Evolutionary conservation across 2,329 filamentous ascomycete genomes (phyloP).

Genomic region (Rhynchosporium agropyri): DNA sequence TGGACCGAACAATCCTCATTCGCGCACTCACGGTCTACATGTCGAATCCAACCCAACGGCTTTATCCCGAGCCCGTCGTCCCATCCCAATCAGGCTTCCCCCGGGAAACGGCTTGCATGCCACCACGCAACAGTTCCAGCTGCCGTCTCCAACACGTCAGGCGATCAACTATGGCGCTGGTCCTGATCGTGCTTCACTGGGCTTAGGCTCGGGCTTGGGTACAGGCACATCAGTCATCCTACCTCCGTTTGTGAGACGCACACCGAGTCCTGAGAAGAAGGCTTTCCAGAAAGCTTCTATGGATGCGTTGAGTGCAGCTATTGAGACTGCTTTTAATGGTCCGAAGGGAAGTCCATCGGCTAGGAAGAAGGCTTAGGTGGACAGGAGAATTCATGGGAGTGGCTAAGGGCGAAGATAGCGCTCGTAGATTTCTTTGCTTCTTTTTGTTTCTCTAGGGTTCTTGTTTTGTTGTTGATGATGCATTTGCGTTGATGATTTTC

Average conservation of each 20-base stretch:
- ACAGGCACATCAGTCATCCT: background rate
- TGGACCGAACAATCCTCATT: background rate
- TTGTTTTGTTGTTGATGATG: background rate
- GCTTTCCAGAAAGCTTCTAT: slow-evolving; percentile 3
- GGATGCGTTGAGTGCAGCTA: slow-evolving; percentile 1
- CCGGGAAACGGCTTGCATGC: background rate
- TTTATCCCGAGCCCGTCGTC: background rate
- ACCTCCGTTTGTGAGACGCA: background rate
- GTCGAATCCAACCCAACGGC: slow-evolving; percentile 1
- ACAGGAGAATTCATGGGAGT: background rate
- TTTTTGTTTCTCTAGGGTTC: background rate
- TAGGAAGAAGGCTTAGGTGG: slow-evolving; percentile 1
- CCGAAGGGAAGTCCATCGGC: slow-evolving; percentile 6
- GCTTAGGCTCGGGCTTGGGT: too few species aligned
- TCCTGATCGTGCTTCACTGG: background rate
- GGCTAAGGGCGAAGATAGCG: background rate
- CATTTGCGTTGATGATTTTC: background rate
- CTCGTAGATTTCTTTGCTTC: background rate
- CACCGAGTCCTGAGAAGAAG: slow-evolving; percentile 6
- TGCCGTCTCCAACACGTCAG: slow-evolving; percentile 10
- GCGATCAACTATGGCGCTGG: slow-evolving; percentile 2
- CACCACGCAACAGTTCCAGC: slow-evolving; percentile 5
- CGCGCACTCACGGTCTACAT: slow-evolving; percentile 4
- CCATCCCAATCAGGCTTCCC: slow-evolving; percentile 6
- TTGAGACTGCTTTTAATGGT: slow-evolving; percentile 11